Conservation (phyloP, 2,329 filamentous ascomycete genomes). For the Graphilbum sp. region DNA sequence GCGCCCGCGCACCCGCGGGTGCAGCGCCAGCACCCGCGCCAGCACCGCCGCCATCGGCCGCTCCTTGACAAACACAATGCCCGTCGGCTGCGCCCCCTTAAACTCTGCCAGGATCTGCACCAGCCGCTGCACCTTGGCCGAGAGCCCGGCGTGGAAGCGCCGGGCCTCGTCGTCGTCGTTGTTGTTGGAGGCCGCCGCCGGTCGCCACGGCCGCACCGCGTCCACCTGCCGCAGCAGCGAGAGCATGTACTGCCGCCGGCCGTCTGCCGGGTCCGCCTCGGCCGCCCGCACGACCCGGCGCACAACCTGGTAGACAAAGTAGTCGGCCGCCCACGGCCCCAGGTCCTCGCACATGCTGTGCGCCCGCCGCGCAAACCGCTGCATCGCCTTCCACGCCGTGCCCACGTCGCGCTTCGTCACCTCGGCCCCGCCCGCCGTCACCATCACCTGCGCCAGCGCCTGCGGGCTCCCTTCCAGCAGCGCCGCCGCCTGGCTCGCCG, state of each 20-base stretch:
- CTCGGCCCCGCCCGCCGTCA: neutral
- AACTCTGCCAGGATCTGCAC: slow-evolving; percentile 31
- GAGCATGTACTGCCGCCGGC: slow-evolving; percentile 40
- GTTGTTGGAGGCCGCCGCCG: neutral
- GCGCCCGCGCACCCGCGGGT: slow-evolving; percentile 27
- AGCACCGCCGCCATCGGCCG: slow-evolving; percentile 45
- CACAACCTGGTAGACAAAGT: slow-evolving; percentile 40
- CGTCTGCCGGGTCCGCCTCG: slow-evolving; percentile 2
- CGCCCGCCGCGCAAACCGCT: slow-evolving; percentile 32
- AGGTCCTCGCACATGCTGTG: slow-evolving; percentile 37
- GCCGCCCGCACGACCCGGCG: slow-evolving; percentile 8
- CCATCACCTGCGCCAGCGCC: neutral
- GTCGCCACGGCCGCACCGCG: neutral
- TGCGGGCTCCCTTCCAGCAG: neutral
- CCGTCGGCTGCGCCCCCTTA: slow-evolving; percentile 25
- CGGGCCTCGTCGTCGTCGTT: neutral
- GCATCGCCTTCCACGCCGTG: slow-evolving; percentile 28
- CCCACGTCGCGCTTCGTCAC: neutral
- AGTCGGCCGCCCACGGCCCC: slow-evolving; percentile 53
- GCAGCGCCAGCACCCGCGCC: slow-evolving; percentile 34
- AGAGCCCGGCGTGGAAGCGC: slow-evolving; percentile 13
- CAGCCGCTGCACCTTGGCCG: slow-evolving; percentile 40
- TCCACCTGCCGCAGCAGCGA: slow-evolving; percentile 20
- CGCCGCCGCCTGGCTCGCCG: too few species aligned
- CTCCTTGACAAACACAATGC: slow-evolving; percentile 54